Base-by-base conservation (phyloP, 805 yeast species). In the Pichia gijzeniarum region DNA sequence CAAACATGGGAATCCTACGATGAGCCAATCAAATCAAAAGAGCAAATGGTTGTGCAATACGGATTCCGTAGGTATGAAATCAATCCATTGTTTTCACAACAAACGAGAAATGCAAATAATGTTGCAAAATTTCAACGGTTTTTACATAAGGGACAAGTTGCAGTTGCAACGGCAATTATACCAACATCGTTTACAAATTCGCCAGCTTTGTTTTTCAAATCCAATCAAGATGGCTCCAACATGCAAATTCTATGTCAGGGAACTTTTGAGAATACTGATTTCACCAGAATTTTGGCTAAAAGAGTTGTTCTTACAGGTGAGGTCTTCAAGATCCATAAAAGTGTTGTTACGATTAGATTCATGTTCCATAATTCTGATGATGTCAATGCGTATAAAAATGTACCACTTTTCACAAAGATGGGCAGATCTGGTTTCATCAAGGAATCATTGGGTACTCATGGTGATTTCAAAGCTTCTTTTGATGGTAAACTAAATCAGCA, bases 401-500 rank as follows among this genome's bases (percentile, higher is more conserved):
- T 93, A 54, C 98, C 98, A 36, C 69, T 93, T 49, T 93, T 88
- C 65, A 90, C 98, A 35, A 88, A 86, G 63, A 75, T 82, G 57
- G 99, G 99, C 41, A 80, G 97, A 64, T 74, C 89, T 18, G 99
- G 99, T 45, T 85, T 85, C 64, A 91, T 95, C 62, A 91, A 87
- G 66, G 97, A 91, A 63, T 79, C 90, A 61, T 73, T 93, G 70
- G 99, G 99, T 68, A 93, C 99, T 2, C 99, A 93, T 63, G 99
- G 99, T 52, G 88, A 91, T 71, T 90, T 84, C 77, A 93, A 93
- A 69, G 96, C 97, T 20, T 84, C 85, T 8, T 93, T 93, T 58
- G 97, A 93, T 61, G 91, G 90, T 48, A 86, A 83, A 58, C 70
- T 95, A 57, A 80, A 85, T 43, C 84, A 96, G 0, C 97, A 90